phyloP scores from a whole-genome alignment of 768 basidiomycete genomes.

The Tulasnella sp. region DNA sequence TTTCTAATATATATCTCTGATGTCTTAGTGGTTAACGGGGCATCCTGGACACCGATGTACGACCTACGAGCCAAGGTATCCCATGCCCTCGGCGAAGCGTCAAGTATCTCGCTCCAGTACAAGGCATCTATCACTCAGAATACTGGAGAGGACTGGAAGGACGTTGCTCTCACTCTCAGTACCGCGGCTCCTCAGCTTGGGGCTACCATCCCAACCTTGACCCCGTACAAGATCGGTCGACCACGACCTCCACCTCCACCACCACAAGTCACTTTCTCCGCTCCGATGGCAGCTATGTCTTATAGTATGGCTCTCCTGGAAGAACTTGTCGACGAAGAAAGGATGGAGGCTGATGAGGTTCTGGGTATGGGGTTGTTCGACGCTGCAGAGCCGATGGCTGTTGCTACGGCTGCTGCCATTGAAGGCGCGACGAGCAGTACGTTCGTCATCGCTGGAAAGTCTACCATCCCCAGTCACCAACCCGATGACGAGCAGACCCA shows the following conservation, averaged over 20 bases:
- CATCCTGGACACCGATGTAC: too few relatives aligned
- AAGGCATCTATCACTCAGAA: too few relatives aligned
- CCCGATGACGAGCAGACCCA: too few relatives aligned
- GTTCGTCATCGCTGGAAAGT: slow-evolving; percentile 2
- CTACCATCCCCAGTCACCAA: slow-evolving; percentile 7
- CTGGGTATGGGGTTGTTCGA: neutral
- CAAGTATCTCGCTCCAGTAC: too few relatives aligned
- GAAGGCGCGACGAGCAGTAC: too few relatives aligned
- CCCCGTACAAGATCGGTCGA: too few relatives aligned
- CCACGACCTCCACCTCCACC: neutral
- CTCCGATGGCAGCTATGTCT: neutral
- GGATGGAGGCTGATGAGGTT: neutral
- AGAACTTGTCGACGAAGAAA: neutral
- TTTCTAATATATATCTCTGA: neutral
- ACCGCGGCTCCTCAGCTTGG: too few relatives aligned
- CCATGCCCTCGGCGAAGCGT: too few relatives aligned
- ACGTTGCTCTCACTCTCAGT: too few relatives aligned
- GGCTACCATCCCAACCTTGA: too few relatives aligned
- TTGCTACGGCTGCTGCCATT: neutral
- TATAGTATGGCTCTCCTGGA: neutral
- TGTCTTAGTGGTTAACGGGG: too few relatives aligned
- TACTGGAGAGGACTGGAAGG: slow-evolving; percentile 18
- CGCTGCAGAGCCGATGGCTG: neutral
- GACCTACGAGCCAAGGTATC: too few relatives aligned
- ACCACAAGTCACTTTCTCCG: neutral